Conservation (phyloP, 1,139 yeast genomes). For the Saccharomyces hybrid region DNA sequence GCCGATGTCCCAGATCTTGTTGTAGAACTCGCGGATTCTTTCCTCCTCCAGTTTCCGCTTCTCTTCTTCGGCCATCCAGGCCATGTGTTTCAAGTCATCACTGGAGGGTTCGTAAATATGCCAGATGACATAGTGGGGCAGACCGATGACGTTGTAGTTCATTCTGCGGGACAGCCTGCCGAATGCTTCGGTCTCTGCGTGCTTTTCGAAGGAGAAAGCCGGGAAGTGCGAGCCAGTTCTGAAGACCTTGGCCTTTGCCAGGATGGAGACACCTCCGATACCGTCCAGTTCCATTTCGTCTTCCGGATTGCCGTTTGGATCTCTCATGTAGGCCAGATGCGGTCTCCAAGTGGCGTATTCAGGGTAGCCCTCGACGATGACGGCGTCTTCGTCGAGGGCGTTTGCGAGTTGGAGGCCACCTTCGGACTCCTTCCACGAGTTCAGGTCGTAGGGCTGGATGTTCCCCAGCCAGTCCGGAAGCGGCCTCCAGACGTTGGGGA, state of each 20-base stretch:
- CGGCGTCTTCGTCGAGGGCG: conserved; percentile 69
- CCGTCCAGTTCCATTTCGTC: conserved; percentile 75
- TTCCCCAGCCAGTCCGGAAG: conserved; percentile 66
- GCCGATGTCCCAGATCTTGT: conserved; percentile 68
- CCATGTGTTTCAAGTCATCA: conserved; percentile 87
- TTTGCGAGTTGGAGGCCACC: conserved; percentile 62
- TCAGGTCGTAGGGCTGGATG: conserved; percentile 79
- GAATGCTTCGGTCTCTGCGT: conserved; percentile 89
- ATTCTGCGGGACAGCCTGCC: conserved; percentile 78
- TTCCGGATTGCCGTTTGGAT: conserved; percentile 52
- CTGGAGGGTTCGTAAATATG: conserved; percentile 78
- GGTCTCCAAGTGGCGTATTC: conserved; percentile 87
- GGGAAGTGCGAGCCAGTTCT: conserved; percentile 82
- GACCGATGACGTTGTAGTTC: conserved; percentile 77
- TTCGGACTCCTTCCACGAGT: conserved; percentile 80
- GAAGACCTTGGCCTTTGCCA: conserved; percentile 76
- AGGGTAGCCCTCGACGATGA: conserved; percentile 84
- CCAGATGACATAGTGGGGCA: conserved; percentile 88
- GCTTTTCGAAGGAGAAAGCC: conserved; percentile 80
- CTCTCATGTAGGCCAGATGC: conserved; percentile 69
- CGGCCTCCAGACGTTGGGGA: conserved; percentile 89
- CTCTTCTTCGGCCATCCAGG: conserved; percentile 93
- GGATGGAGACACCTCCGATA: conserved; percentile 82
- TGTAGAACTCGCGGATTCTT: conserved; percentile 58
- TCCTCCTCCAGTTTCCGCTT: conserved; percentile 63